A percentile compares a stretch with the other conserved stretches of the same genome.
Conservation (phyloP, 306 rosid species). For the Hippophae rhamnoides region DNA sequence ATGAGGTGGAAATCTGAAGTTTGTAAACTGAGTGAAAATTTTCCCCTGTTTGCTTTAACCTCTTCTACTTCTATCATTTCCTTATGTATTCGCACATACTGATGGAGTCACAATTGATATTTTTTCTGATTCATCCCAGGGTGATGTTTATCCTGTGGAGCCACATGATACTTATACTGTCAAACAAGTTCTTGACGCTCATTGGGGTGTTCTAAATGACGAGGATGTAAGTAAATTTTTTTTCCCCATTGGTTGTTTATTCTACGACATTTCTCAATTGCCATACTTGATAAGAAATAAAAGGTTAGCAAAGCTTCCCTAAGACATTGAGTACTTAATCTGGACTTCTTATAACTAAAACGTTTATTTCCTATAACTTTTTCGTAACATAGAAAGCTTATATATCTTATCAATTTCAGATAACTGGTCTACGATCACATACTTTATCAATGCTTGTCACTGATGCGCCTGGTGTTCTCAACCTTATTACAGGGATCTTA, state of each 20-base stretch:
- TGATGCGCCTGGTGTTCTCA: slow-evolving; percentile 75
- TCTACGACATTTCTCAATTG: slow-evolving; percentile 3
- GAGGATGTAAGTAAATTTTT: slow-evolving; percentile 48
- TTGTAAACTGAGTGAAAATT: too few relatives aligned
- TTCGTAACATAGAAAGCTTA: neutral
- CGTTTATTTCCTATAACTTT: neutral
- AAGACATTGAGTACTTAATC: neutral
- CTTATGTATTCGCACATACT: slow-evolving; percentile 16
- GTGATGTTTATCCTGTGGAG: slow-evolving; percentile 91
- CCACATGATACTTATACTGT: slow-evolving; percentile 39
- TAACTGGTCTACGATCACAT: slow-evolving; percentile 66
- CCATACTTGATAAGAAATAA: neutral
- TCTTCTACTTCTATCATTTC: slow-evolving; percentile 2
- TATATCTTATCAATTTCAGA: slow-evolving; percentile 37
- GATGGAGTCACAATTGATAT: slow-evolving; percentile 3
- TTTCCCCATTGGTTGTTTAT: slow-evolving; percentile 8
- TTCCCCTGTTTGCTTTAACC: too few relatives aligned
- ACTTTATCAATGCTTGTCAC: slow-evolving; percentile 73
- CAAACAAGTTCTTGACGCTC: slow-evolving; percentile 78
- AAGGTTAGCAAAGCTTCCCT: neutral
- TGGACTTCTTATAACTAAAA: neutral
- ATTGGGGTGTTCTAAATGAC: slow-evolving; percentile 75
- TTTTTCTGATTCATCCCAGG: slow-evolving; percentile 31
- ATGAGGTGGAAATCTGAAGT: too few relatives aligned
- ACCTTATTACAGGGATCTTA: slow-evolving; percentile 68